phyloP scores from a whole-genome alignment of 2,329 filamentous ascomycete species.

The Cladobotryum mycophilum region DNA sequence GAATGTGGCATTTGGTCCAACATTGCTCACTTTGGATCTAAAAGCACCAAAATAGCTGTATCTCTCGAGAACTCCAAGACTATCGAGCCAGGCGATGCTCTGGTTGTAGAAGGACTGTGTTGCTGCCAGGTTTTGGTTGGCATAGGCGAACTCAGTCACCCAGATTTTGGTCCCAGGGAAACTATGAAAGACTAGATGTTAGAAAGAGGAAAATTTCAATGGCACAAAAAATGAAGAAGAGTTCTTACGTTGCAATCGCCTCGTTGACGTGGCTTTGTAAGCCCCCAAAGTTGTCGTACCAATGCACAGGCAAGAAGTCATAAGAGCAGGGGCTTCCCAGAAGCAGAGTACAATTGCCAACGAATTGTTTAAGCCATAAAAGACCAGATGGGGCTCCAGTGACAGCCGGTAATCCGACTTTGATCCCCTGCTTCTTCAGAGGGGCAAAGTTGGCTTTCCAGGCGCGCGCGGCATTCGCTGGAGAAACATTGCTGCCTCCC shows the following conservation, averaged over 20 bases:
- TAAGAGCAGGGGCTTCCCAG: constrained; percentile 43
- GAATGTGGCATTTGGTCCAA: constrained; percentile 67
- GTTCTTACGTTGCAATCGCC: constrained; percentile 21
- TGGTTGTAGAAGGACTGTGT: constrained; percentile 64
- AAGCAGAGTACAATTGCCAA: constrained; percentile 50
- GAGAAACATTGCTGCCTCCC: constrained; percentile 58
- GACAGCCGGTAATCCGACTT: constrained; percentile 63
- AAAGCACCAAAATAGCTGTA: constrained; percentile 77
- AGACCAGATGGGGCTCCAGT: constrained; percentile 55
- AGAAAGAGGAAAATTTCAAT: neutral
- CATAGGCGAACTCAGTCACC: constrained; percentile 71
- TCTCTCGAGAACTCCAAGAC: constrained; percentile 47
- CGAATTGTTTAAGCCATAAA: constrained; percentile 61
- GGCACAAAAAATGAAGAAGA: neutral
- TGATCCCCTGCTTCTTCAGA: constrained; percentile 55
- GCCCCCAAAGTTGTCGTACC: constrained; percentile 65
- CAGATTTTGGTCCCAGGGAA: constrained; percentile 60
- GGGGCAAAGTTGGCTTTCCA: constrained; percentile 70
- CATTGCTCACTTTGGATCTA: constrained; percentile 61
- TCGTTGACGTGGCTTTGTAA: constrained; percentile 58
- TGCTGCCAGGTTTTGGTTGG: constrained; percentile 47
- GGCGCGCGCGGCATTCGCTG: constrained; percentile 54
- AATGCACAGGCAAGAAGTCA: constrained; percentile 59
- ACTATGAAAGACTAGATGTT: constrained; percentile 19
- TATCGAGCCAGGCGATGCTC: constrained; percentile 60